Evolutionary conservation across 345 rosid species (phyloP).

Genomic region (Anacardium occidentale): DNA sequence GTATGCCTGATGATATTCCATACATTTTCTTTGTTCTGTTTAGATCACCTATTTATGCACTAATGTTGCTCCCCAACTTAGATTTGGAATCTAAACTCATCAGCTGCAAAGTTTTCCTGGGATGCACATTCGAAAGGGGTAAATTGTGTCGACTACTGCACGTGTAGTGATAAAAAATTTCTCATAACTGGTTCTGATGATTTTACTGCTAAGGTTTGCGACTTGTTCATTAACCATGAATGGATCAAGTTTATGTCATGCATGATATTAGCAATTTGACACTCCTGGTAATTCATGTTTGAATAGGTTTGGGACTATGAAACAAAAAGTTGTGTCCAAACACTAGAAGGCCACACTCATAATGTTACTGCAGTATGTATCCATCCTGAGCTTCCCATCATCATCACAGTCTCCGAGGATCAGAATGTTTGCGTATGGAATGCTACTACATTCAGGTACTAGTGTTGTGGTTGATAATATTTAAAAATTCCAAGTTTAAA

Average conservation of each 20-base stretch:
- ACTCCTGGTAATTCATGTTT: background rate
- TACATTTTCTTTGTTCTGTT: conserved; percentile 5
- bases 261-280: background rate
- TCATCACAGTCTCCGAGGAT: conserved; percentile 84
- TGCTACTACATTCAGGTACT: conserved; percentile 68
- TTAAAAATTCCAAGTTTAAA: background rate
- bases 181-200: conserved; percentile 90
- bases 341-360: conserved; percentile 78
- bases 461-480: background rate
- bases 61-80: conserved; percentile 23
- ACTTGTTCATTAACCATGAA: background rate
- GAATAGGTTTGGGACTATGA: conserved; percentile 85
- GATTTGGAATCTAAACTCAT: conserved; percentile 93
- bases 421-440: conserved; percentile 85
- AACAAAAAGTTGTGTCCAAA: conserved; percentile 84
- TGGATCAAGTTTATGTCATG: background rate
- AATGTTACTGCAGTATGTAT: conserved; percentile 83
- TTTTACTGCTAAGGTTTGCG: conserved; percentile 78
- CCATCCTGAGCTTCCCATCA: conserved; percentile 81
- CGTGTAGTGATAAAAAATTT: conserved; percentile 67
- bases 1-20: conserved; percentile 29
- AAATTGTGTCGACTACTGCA: conserved; percentile 78
- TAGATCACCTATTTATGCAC: background rate
- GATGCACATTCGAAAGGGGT: conserved; percentile 89
- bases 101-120: conserved; percentile 67